These are phyloP conservation scores for Saksenaea oblongispora DNA, from an alignment of 371 early-diverging fungal genomes.

Conservation along the genomic window DNA sequence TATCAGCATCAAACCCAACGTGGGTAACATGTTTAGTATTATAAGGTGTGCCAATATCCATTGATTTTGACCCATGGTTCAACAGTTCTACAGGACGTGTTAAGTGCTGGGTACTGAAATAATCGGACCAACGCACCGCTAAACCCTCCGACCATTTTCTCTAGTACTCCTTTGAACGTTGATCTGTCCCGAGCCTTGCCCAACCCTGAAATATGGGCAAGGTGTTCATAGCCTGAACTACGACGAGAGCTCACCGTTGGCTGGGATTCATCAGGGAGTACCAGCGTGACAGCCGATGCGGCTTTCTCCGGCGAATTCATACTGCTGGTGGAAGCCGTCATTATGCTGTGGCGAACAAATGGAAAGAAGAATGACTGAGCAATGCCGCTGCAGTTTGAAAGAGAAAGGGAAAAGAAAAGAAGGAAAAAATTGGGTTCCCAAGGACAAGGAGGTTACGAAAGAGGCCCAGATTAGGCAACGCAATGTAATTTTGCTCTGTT, in stretches of 20 bases:
- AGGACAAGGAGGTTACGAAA: constrained; percentile 6
- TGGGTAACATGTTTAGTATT: constrained; percentile 96
- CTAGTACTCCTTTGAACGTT: constrained; percentile 64
- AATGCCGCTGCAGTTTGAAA: constrained; percentile 4
- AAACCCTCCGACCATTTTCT: constrained; percentile 59
- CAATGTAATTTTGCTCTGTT: constrained; percentile 1
- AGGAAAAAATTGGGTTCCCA: constrained; percentile 2
- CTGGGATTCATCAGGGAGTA: neutral
- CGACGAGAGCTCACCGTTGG: neutral
- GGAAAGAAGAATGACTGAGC: neutral
- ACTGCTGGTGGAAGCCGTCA: neutral
- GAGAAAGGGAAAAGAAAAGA: neutral
- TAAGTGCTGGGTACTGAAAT: constrained; percentile 1
- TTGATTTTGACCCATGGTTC: constrained; percentile 8
- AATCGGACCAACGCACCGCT: constrained; percentile 37
- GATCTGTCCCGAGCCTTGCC: constrained; percentile 24
- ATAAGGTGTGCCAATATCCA: constrained; percentile 89
- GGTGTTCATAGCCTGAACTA: neutral
- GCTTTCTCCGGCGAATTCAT: constrained; percentile 5
- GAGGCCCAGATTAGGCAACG: constrained; percentile 4
- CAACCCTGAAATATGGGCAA: neutral
- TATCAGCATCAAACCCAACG: constrained; percentile 87
- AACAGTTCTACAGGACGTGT: neutral
- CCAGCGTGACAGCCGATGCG: constrained; percentile 1
- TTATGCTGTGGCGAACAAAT: constrained; percentile 3